Evolutionary conservation across 768 basidiomycete genomes (phyloP).

Genomic region (Boletales sp.): DNA sequence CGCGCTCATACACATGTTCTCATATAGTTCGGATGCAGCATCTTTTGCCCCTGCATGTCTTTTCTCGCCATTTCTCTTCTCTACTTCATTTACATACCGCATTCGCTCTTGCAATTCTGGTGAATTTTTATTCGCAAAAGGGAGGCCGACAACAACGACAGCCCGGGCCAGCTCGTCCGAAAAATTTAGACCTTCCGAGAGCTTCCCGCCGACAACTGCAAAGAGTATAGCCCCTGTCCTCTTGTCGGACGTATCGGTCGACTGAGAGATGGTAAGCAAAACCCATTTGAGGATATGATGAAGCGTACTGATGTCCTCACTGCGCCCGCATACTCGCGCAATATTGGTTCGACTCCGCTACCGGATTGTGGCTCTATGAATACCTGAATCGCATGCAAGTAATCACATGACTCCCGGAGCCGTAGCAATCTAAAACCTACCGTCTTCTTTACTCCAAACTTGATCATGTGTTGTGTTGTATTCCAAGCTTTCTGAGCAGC

Average conservation of each 20-base stretch:
- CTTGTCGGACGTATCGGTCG: slow-evolving; percentile 24
- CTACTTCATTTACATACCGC: slow-evolving; percentile 73
- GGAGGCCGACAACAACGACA: slow-evolving; percentile 85
- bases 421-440: slow-evolving; percentile 34
- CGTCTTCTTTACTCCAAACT: slow-evolving; percentile 70
- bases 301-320: slow-evolving; percentile 27
- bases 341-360: slow-evolving; percentile 65
- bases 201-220: slow-evolving; percentile 93
- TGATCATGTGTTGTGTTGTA: slow-evolving; percentile 54
- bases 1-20: slow-evolving; percentile 88
- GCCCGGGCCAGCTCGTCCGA: slow-evolving; percentile 80
- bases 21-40: slow-evolving; percentile 80
- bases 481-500: slow-evolving; percentile 65
- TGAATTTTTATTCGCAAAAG: slow-evolving; percentile 90
- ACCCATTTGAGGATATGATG: not conserved
- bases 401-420: not conserved
- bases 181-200: slow-evolving; percentile 89
- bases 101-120: slow-evolving; percentile 89
- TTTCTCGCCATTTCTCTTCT: slow-evolving; percentile 39
- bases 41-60: slow-evolving; percentile 46
- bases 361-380: slow-evolving; percentile 84
- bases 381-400: slow-evolving; percentile 44
- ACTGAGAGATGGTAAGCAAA: slow-evolving; percentile 15
- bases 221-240: slow-evolving; percentile 74
- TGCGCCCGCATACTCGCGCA: slow-evolving; percentile 68